Evolutionary conservation across 1,139 yeast species (phyloP).

Genomic region (Protomyces lactucae-debilis): DNA sequence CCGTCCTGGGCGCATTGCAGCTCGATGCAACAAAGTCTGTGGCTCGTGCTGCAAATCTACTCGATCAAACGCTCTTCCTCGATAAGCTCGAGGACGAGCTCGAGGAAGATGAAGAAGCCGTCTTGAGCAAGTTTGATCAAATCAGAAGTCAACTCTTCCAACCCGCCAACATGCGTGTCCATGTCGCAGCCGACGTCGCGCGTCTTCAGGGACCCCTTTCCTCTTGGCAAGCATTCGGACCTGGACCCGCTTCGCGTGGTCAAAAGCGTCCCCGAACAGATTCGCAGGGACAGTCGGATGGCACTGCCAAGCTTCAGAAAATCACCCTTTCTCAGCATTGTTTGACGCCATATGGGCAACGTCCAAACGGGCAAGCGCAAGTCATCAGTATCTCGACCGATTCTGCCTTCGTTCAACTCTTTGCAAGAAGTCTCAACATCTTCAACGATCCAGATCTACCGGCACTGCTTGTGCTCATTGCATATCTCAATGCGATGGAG

Average conservation of each 20-base stretch:
- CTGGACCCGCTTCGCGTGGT: neutral
- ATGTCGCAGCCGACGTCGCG: constrained; percentile 65
- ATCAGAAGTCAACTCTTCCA: constrained; percentile 57
- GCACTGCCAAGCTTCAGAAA: constrained; percentile 18
- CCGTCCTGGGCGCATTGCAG: constrained; percentile 51
- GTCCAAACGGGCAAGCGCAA: constrained; percentile 43
- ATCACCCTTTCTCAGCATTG: constrained; percentile 55
- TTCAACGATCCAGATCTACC: constrained; percentile 65
- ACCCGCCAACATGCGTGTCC: constrained; percentile 58
- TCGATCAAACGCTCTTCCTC: constrained; percentile 58
- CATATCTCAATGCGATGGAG: constrained; percentile 78
- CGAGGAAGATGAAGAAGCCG: constrained; percentile 46
- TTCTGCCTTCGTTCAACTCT: constrained; percentile 64
- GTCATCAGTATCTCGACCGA: constrained; percentile 76
- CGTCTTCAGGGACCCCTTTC: constrained; percentile 53
- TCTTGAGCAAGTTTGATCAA: constrained; percentile 53
- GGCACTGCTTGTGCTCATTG: constrained; percentile 67
- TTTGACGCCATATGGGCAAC: constrained; percentile 54
- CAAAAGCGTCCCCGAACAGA: constrained; percentile 21
- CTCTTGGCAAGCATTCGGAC: constrained; percentile 49
- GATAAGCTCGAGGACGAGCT: constrained; percentile 50
- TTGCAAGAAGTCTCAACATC: constrained; percentile 60
- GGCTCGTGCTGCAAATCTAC: constrained; percentile 60
- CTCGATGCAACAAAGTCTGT: constrained; percentile 51
- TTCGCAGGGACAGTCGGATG: neutral